These are phyloP conservation scores for Blastobotrys aristatus DNA, from an alignment of 1,139 yeast genomes.

Conservation along the genomic window DNA sequence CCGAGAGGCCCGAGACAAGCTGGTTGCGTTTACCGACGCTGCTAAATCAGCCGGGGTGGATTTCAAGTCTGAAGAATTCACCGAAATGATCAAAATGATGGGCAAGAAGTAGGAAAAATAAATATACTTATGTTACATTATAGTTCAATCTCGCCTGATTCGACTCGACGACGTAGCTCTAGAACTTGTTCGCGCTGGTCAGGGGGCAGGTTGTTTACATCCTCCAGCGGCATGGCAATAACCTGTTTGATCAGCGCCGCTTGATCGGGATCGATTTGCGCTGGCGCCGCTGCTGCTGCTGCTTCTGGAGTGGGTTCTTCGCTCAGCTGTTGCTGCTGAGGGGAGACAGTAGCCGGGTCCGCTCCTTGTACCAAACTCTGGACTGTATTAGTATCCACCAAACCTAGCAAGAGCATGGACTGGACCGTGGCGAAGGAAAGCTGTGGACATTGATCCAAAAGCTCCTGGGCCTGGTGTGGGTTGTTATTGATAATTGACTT, in stretches of 20 bases:
- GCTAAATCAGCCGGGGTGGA: slow-evolving; percentile 13
- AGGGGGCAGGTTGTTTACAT: slow-evolving; percentile 54
- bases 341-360: slow-evolving; percentile 1
- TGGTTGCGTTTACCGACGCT: slow-evolving; percentile 11
- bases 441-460: slow-evolving; percentile 74
- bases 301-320: slow-evolving; percentile 4
- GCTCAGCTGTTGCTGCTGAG: slow-evolving; percentile 9
- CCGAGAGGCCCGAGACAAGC: slow-evolving; percentile 16
- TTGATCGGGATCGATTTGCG: slow-evolving; percentile 30
- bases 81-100: slow-evolving; percentile 13
- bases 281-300: slow-evolving; percentile 12
- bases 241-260: slow-evolving; percentile 44
- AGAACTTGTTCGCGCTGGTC: slow-evolving; percentile 42
- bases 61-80: slow-evolving; percentile 14
- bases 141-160: slow-evolving; percentile 25
- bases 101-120: slow-evolving; percentile 1
- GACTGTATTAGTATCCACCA: slow-evolving; percentile 48
- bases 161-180: slow-evolving; percentile 28
- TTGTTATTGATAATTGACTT: slow-evolving; percentile 59
- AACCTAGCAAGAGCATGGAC: slow-evolving; percentile 50
- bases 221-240: slow-evolving; percentile 57
- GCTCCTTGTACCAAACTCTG: slow-evolving; percentile 31
- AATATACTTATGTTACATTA: neutral
- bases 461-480: slow-evolving; percentile 54
- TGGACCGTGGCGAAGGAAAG: slow-evolving; percentile 79